phyloP scores from a whole-genome alignment of 73 alveolate genomes.

The Paramecium sexaurelia region DNA sequence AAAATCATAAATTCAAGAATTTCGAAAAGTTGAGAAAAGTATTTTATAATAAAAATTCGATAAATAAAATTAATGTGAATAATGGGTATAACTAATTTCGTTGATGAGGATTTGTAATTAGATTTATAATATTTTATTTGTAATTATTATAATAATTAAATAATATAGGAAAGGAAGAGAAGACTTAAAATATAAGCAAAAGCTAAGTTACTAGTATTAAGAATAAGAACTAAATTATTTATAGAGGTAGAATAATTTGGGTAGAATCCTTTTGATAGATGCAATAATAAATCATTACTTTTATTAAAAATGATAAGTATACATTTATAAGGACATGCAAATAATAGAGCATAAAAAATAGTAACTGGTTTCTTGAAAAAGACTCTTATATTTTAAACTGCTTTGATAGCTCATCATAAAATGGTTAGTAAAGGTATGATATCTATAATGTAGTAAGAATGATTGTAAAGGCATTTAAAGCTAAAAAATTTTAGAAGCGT shows the following conservation, averaged over 20 bases:
- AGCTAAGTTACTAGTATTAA: neutral
- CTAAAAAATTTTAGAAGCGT: neutral
- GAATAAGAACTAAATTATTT: neutral
- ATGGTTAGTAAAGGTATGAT: neutral
- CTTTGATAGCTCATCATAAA: neutral
- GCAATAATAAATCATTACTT: neutral
- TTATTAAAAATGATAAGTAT: neutral
- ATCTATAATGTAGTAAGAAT: neutral
- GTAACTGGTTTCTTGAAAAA: neutral
- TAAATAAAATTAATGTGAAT: neutral
- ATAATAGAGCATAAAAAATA: neutral
- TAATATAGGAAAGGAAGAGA: neutral
- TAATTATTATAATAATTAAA: neutral
- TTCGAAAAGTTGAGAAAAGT: slow-evolving; percentile 7
- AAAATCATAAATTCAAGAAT: neutral
- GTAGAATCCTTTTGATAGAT: neutral
- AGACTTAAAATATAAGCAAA: neutral
- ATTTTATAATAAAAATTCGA: neutral
- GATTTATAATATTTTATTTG: neutral
- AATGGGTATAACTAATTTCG: neutral
- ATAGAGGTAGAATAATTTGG: neutral
- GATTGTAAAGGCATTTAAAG: neutral
- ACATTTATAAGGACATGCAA: neutral
- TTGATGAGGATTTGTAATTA: neutral
- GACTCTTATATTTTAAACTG: neutral